phyloP scores from a whole-genome alignment of 1,139 yeast genomes.

The Lodderomyces oxycetoniae region DNA sequence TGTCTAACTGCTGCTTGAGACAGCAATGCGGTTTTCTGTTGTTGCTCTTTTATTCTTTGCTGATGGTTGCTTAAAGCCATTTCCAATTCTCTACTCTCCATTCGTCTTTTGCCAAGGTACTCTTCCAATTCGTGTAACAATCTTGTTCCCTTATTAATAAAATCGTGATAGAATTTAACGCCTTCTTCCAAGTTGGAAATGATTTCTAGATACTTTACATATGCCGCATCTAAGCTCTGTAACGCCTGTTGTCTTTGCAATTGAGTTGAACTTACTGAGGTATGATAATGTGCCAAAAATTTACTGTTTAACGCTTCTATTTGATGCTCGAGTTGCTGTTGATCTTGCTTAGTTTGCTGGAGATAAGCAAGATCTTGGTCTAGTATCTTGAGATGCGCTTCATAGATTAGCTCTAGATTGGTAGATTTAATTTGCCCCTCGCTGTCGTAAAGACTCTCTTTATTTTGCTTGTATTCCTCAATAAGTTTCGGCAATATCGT shows the following conservation, averaged over 20 bases:
- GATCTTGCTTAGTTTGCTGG: conserved; percentile 34
- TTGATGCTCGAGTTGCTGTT: conserved; percentile 38
- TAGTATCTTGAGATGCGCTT: conserved; percentile 37
- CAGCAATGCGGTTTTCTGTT: background rate
- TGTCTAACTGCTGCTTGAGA: background rate
- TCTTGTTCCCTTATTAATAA: conserved; percentile 45
- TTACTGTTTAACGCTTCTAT: conserved; percentile 38
- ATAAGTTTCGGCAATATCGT: conserved; percentile 51
- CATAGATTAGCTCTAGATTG: conserved; percentile 30
- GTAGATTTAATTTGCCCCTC: conserved; percentile 22
- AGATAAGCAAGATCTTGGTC: conserved; percentile 38
- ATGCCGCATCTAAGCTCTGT: conserved; percentile 52
- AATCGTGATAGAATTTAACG: conserved; percentile 60
- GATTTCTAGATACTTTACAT: conserved; percentile 52
- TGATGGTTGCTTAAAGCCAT: conserved; percentile 6
- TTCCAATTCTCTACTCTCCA: conserved; percentile 37
- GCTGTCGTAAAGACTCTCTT: conserved; percentile 14
- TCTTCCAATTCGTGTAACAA: conserved; percentile 50
- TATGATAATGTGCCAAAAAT: conserved; percentile 25
- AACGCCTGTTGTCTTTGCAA: conserved; percentile 45
- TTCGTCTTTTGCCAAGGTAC: conserved; percentile 49
- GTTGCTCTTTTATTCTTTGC: background rate
- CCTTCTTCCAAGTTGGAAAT: conserved; percentile 65
- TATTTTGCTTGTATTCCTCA: conserved; percentile 35
- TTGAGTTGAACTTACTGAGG: conserved; percentile 21